A percentile compares a stretch with the other conserved stretches of the same genome.
Conservation (phyloP, 1,284 basidiomycete genomes). For the Somion occarium region DNA sequence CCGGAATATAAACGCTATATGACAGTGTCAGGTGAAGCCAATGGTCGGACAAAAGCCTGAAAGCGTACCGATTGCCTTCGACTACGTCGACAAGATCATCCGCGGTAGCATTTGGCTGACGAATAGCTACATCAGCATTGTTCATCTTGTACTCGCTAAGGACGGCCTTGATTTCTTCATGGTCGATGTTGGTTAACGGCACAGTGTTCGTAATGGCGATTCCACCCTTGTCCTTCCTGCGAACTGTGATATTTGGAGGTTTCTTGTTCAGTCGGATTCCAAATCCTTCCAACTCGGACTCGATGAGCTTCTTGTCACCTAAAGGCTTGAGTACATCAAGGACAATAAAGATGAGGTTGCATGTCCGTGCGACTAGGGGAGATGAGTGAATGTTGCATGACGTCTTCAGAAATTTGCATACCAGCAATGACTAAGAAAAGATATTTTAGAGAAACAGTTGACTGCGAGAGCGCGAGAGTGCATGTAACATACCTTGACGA, state of each 20-base stretch:
- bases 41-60: too few relatives aligned
- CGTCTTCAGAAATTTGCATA: slow-evolving; percentile 31
- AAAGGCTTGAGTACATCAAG: slow-evolving; percentile 97
- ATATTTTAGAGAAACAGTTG: background rate
- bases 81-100: slow-evolving; percentile 98
- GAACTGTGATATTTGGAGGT: slow-evolving; percentile 84
- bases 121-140: slow-evolving; percentile 93
- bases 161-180: slow-evolving; percentile 96
- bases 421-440: slow-evolving; percentile 69
- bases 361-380: slow-evolving; percentile 84
- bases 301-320: slow-evolving; percentile 90
- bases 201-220: slow-evolving; percentile 94
- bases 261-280: slow-evolving; percentile 96
- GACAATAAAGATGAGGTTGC: slow-evolving; percentile 98
- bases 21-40: slow-evolving; percentile 47
- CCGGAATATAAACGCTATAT: slow-evolving; percentile 94
- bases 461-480: slow-evolving; percentile 3
- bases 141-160: slow-evolving; percentile 88
- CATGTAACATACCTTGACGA: slow-evolving; percentile 72
- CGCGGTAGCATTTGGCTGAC: slow-evolving; percentile 88
- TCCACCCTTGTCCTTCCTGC: slow-evolving; percentile 94
- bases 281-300: slow-evolving; percentile 92
- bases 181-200: slow-evolving; percentile 94
- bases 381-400: slow-evolving; percentile 1
- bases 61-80: slow-evolving; percentile 91